Percentiles rank a stretch among this genome's conserved stretches.
These are phyloP conservation scores for Hypoxylon fragiforme DNA, from an alignment of 495 filamentous ascomycete species.

Conservation along the genomic window DNA sequence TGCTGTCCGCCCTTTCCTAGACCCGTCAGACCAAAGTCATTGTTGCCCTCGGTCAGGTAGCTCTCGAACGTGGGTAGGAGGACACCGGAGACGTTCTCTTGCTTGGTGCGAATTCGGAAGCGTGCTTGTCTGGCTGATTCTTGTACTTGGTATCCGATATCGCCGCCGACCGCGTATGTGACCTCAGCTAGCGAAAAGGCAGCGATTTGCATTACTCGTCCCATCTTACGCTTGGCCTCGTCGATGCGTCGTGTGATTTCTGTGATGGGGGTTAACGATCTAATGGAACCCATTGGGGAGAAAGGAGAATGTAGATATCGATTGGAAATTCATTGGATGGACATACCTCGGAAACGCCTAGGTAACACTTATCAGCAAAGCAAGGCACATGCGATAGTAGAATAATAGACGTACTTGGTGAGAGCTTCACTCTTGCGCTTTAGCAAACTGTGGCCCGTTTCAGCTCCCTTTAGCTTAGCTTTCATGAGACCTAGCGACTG, in stretches of 20 bases:
- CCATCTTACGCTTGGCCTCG: slow-evolving; percentile 99
- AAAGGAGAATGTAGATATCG: neutral
- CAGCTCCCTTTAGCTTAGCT: slow-evolving; percentile 95
- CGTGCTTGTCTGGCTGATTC: slow-evolving; percentile 91
- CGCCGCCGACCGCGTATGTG: slow-evolving; percentile 93
- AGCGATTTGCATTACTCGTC: slow-evolving; percentile 97
- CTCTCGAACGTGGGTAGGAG: slow-evolving; percentile 91
- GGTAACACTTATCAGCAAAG: slow-evolving; percentile 13
- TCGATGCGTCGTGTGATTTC: slow-evolving; percentile 97
- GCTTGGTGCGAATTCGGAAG: slow-evolving; percentile 89
- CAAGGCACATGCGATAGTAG: neutral
- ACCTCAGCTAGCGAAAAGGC: slow-evolving; percentile 98
- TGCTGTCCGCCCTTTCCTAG: slow-evolving; percentile 97
- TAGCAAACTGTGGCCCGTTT: slow-evolving; percentile 82
- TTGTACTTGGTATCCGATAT: slow-evolving; percentile 95
- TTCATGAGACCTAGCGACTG: slow-evolving; percentile 98
- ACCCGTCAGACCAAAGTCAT: slow-evolving; percentile 95
- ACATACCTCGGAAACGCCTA: slow-evolving; percentile 84
- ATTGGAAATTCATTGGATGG: neutral
- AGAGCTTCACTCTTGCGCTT: slow-evolving; percentile 94
- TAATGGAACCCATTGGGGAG: neutral
- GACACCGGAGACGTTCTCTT: slow-evolving; percentile 98
- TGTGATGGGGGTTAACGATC: slow-evolving; percentile 34
- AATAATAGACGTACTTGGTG: slow-evolving; percentile 65
- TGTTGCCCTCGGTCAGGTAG: slow-evolving; percentile 81